These are phyloP conservation scores for Ganoderma lucidum DNA, from an alignment of 1,284 basidiomycete species.

Conservation along the genomic window DNA sequence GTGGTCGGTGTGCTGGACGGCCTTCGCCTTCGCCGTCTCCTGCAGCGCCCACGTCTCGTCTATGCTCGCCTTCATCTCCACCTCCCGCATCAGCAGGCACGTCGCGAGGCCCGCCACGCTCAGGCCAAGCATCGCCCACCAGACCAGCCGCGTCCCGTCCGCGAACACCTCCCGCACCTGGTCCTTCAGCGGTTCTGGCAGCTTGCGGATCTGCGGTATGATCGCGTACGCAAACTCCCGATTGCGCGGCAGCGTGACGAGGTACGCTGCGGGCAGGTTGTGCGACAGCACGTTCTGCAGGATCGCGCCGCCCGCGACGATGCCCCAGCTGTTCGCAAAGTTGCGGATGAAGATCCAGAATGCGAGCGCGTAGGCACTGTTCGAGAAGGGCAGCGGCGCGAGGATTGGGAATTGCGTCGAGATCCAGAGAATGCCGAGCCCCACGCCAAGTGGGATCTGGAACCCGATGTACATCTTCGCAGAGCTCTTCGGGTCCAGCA, in stretches of 20 bases:
- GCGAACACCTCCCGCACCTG: conserved; percentile 32
- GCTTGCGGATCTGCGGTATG: conserved; percentile 21
- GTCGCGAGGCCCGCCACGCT: conserved; percentile 22
- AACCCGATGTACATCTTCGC: conserved; percentile 20
- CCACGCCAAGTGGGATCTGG: conserved; percentile 24
- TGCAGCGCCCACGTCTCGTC: conserved; percentile 29
- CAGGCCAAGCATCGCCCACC: conserved; percentile 28
- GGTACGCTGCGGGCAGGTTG: conserved; percentile 24
- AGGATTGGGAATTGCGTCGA: conserved; percentile 43
- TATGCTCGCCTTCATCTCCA: conserved; percentile 17
- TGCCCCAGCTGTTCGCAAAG: conserved; percentile 38
- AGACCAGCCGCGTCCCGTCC: conserved; percentile 22
- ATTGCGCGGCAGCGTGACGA: conserved; percentile 23
- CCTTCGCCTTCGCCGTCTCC: conserved; percentile 16
- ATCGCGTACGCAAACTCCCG: conserved; percentile 31
- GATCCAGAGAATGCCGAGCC: conserved; percentile 32
- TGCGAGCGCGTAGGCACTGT: conserved; percentile 42
- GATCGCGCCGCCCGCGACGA: conserved; percentile 29
- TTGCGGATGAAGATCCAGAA: conserved; percentile 43
- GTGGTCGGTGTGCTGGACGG: not conserved
- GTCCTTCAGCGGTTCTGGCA: conserved; percentile 19
- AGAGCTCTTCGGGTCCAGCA: conserved; percentile 35
- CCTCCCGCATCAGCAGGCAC: conserved; percentile 26
- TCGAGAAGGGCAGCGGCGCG: conserved; percentile 42
- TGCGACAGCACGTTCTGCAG: conserved; percentile 28